Conservation (phyloP, 768 basidiomycete species). For the Mycena indigotica region DNA sequence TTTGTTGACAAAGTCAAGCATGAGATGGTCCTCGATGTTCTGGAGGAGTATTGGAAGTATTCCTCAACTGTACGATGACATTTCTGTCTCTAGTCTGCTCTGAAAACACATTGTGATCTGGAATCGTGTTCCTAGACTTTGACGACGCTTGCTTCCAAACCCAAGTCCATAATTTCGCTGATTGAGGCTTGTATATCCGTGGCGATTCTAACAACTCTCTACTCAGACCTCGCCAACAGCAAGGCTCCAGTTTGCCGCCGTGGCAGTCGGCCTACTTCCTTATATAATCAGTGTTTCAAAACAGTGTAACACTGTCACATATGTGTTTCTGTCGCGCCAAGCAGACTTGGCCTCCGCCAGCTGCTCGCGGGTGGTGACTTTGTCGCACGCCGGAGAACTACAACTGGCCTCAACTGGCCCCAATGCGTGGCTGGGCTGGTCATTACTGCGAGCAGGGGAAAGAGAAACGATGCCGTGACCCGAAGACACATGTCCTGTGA, state of each 20-base stretch:
- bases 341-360: background rate
- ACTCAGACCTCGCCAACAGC: background rate
- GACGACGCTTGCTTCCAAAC: background rate
- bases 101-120: background rate
- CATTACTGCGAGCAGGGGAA: too few species aligned
- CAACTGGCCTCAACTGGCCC: too few species aligned
- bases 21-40: constrained; percentile 41
- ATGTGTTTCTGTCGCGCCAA: too few species aligned
- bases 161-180: background rate
- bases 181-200: background rate
- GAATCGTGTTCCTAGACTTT: background rate
- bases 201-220: background rate
- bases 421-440: too few species aligned
- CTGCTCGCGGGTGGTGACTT: too few species aligned
- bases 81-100: background rate
- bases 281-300: too few species aligned
- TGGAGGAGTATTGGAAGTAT: constrained; percentile 39
- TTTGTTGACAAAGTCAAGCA: constrained; percentile 38
- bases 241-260: too few species aligned
- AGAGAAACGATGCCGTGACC: too few species aligned
- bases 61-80: background rate
- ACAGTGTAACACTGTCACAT: too few species aligned
- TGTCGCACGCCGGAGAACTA: too few species aligned
- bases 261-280: too few species aligned
- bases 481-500: too few species aligned